Evolutionary conservation across 2,329 filamentous ascomycete genomes (phyloP).

Genomic region (Penicillium sp.): DNA sequence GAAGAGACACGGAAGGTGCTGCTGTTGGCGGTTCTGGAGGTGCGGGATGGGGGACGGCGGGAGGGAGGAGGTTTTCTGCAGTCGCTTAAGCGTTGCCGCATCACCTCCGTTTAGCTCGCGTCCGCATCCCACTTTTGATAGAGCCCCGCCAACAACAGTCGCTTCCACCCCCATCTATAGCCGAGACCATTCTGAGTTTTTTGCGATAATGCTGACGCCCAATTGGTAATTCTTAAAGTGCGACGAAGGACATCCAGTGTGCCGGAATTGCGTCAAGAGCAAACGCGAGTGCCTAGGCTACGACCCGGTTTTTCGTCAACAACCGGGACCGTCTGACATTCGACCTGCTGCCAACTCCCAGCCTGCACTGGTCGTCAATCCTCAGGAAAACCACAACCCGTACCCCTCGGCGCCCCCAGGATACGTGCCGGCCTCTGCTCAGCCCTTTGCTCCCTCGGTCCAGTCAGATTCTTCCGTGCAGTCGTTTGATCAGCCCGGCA

Average conservation of each 20-base stretch:
- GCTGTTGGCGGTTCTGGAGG: background rate
- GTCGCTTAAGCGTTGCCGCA: constrained; percentile 12
- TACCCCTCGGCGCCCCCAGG: constrained; percentile 38
- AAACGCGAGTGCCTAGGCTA: constrained; percentile 65
- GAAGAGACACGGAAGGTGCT: background rate
- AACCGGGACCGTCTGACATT: constrained; percentile 65
- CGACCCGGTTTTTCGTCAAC: constrained; percentile 69
- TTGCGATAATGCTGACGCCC: constrained; percentile 18
- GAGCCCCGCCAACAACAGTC: constrained; percentile 13
- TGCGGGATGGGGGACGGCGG: constrained; percentile 3
- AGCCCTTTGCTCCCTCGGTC: constrained; percentile 36
- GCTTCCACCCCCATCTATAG: constrained; percentile 13
- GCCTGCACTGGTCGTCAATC: constrained; percentile 38
- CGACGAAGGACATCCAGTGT: constrained; percentile 90
- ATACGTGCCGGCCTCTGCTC: constrained; percentile 36
- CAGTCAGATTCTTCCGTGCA: constrained; percentile 35
- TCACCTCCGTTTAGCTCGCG: constrained; percentile 11
- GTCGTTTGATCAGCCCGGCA: constrained; percentile 52
- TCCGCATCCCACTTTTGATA: constrained; percentile 23
- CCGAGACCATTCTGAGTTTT: background rate
- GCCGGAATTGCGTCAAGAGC: constrained; percentile 66
- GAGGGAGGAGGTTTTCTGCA: constrained; percentile 1
- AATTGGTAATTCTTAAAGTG: constrained; percentile 57
- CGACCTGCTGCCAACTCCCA: constrained; percentile 53
- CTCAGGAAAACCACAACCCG: constrained; percentile 18